Base-by-base conservation (phyloP, 2,329 filamentous ascomycete species). In the Elsinoe fawcettii region DNA sequence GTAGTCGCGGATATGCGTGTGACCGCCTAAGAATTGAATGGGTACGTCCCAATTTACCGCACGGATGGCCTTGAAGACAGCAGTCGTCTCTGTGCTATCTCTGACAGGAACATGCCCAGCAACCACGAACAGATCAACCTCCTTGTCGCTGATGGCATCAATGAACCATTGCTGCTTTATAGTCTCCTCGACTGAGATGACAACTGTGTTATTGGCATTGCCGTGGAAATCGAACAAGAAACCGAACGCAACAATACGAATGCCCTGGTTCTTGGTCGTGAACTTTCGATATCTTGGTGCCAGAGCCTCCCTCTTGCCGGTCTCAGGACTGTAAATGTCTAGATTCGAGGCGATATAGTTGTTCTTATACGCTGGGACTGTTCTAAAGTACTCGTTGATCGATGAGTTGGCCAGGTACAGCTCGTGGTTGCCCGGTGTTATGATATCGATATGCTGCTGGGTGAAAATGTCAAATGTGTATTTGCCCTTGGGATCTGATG, bases 141-240 rank as follows among this genome's bases (percentile, higher is more conserved):
- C 86, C 64, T 74, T 71, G 54, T 93, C 86, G n/a, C 80, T 78
- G 58, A 96, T 87, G 6, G 89, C 90, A 57, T 88, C 78, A 64
- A 89, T 85, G 67, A 97, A 97, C 93, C 93, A 99, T 5, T 82
- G 72, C 69, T 96, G 84, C 67, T 88, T 83, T 64, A 97, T 80
- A 0, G 89, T 87, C 7, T 95, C 80, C 63, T 87, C 82, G 1
- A 96, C 91, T 0, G 80, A 81, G 63, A 89, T 84, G 0, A 97
- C 88, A 2, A 89, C 77, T 0, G 89, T 95, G 70, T 97, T 97
- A 69, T 96, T 93, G 57, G 87, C 86, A 69, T 96, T 96, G 16
- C 85, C 84, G 0, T 82, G 88, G 66, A 99, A 99, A 73, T 99
- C 85, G 71, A 96, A 99, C 2, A 99, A 75, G 71, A 99, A 97